A percentile compares a stretch with the other conserved stretches of the same genome.
Evolutionary conservation across 2,329 filamentous ascomycete species (phyloP).

Genomic region (Sporothrix pallida): DNA sequence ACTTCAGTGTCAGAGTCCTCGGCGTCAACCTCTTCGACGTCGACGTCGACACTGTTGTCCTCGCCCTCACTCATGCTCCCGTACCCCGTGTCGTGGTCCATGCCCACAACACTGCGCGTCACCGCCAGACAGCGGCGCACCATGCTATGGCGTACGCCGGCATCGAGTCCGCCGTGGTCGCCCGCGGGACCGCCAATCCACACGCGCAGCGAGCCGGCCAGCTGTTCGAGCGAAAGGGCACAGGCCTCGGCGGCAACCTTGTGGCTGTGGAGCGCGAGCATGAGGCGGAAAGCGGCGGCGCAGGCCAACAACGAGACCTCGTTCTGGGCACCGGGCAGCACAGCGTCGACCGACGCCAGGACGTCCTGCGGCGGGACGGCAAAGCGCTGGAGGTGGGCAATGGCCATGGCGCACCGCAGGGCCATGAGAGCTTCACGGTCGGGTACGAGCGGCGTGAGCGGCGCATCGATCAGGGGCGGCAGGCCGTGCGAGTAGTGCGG

Average conservation of each 20-base stretch:
- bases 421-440: slow-evolving; percentile 62
- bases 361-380: slow-evolving; percentile 52
- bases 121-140: slow-evolving; percentile 62
- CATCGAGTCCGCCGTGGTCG: slow-evolving; percentile 57
- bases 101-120: slow-evolving; percentile 63
- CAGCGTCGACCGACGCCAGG: slow-evolving; percentile 56
- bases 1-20: neutral
- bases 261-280: slow-evolving; percentile 59
- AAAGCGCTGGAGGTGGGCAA: slow-evolving; percentile 61
- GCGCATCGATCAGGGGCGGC: slow-evolving; percentile 55
- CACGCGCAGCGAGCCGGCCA: slow-evolving; percentile 63
- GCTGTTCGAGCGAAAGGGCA: slow-evolving; percentile 57
- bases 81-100: slow-evolving; percentile 65
- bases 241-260: slow-evolving; percentile 55
- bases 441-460: slow-evolving; percentile 48
- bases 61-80: slow-evolving; percentile 62
- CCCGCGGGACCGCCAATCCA: slow-evolving; percentile 64
- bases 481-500: slow-evolving; percentile 42
- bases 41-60: slow-evolving; percentile 38
- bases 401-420: slow-evolving; percentile 64
- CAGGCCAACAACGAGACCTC: slow-evolving; percentile 63
- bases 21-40: neutral
- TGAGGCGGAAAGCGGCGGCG: slow-evolving; percentile 63
- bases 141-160: slow-evolving; percentile 58
- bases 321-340: slow-evolving; percentile 47